phyloP scores from a whole-genome alignment of 129 eudicot species.

The Flaveria ramosissima region DNA sequence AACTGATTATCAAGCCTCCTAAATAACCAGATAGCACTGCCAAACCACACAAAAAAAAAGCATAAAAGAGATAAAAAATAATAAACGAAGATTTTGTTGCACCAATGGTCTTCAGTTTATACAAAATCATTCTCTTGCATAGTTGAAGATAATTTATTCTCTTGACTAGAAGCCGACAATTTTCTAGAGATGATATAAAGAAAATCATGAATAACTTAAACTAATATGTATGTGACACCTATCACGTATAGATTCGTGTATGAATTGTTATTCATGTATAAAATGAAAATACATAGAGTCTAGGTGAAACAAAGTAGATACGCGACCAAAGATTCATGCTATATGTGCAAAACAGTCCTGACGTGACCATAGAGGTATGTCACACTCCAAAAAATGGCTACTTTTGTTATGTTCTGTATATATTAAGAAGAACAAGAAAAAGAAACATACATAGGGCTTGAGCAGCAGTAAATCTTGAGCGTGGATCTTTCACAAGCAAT shows the following conservation, averaged over 20 bases:
- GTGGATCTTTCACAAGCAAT: constrained; percentile 91
- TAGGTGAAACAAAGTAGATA: not conserved
- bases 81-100: not conserved
- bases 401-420: not conserved
- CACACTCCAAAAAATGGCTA: not conserved
- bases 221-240: not conserved
- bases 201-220: not conserved
- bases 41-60: not conserved
- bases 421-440: not conserved
- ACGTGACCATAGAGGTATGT: not conserved
- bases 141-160: not conserved
- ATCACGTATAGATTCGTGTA: not conserved
- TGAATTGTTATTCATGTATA: not conserved
- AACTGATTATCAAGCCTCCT: not conserved
- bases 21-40: not conserved
- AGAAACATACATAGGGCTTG: constrained; percentile 91
- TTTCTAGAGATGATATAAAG: not conserved
- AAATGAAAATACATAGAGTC: not conserved
- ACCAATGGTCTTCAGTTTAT: not conserved
- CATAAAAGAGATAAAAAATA: not conserved
- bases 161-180: not conserved
- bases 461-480: constrained; percentile 92
- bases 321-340: not conserved
- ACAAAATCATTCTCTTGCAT: not conserved
- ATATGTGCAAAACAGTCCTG: not conserved